Base-by-base conservation (phyloP, 805 yeast genomes). In the Maudiozyma serrabonitensis region DNA sequence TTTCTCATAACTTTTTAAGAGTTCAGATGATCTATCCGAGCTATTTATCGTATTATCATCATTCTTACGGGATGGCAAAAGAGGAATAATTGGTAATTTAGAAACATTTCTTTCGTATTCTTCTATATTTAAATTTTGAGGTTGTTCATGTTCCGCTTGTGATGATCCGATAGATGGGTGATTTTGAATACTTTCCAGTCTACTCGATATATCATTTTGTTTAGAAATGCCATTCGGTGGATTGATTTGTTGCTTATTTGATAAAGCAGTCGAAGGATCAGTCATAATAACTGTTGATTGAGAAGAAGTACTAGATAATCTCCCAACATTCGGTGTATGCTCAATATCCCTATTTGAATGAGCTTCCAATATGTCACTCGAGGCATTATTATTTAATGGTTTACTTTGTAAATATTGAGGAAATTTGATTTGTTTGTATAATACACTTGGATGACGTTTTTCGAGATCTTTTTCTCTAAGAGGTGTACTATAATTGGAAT, bases 371-470 rank as follows among this genome's bases (percentile, higher is more conserved):
- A 8, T 13, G 8, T n/a, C 18, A 6, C 5, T 35, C 16, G 38
- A n/a, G 18, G 16, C 19, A 16, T 32, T 26, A 15, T 38, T n/a
- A 28, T 28, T 2, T 13, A 45, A 48, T 5, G 50, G 47, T 18
- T 44, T 44, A 6, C 15, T 40, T 18, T 42, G 43, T n/a, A 41
- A 15, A 28, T 46, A 46, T 46, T 34, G 23, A 7, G 49, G 49
- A 16, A 41, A 46, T 37, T 26, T 34, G 7, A 37, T 46, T 18
- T 46, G 46, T 5, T 40, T 26, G 9, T 42, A 34, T 19, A 42
- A 23, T 21, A 46, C 35, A 28, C 25, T 41, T 12, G 41, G 28
- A 41, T 41, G 43, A 13, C 37, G 21, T 31, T 21, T 16, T 21
- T 8, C n/a, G 19, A 31, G 18, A 16, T 35, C 38, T 19, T 35